Base-by-base conservation (phyloP, 169 alveolate genomes). In the Cryptosporidium ryanae region DNA sequence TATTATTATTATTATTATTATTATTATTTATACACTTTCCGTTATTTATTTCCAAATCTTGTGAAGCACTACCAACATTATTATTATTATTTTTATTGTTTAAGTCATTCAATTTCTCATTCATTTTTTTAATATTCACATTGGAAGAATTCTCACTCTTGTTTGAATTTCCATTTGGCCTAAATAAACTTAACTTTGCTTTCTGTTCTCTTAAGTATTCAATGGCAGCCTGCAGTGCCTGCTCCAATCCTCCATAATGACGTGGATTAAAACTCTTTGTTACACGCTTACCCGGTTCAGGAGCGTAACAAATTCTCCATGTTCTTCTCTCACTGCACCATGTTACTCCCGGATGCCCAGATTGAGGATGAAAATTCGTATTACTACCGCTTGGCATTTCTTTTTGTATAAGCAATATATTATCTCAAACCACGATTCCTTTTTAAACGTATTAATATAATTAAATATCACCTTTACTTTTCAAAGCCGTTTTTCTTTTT, bases 261-360 rank as follows among this genome's bases (percentile, higher is more conserved):
- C 84, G 84, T 18, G 84, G 84, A 54, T 70, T 70, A 70, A 70
- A 70, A 31, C 84, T 70, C 21, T 70, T 70, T 18, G 84, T 70
- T 25, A 70, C 84, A 32, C 84, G 66, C 25, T 70, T 70, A 1
- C 84, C 84, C 17, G 84, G 84, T 43, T 70, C 84, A 4, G 84
- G 84, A n/a, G 84, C 84, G 34, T 70, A 70, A 70, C 84, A 70
- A 31, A 70, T 70, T 31, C 84, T 70, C 84, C 84, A 70, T 12
- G 84, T 70, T 54, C 84, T 70, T 38, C 84, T 70, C n/a, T 70
- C 84, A 54, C 84, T 70, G 18, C 84, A 70, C 84, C 84, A 70
- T 52, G 84, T 70, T 52, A 70, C 84, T 31, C 84, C 84, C 18
- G 84, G 84, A 70, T 70, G 84, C 12, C 84, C 84, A 10, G 84